Base-by-base conservation (phyloP, 2,329 filamentous ascomycete genomes). In the Neonectria sp. region DNA sequence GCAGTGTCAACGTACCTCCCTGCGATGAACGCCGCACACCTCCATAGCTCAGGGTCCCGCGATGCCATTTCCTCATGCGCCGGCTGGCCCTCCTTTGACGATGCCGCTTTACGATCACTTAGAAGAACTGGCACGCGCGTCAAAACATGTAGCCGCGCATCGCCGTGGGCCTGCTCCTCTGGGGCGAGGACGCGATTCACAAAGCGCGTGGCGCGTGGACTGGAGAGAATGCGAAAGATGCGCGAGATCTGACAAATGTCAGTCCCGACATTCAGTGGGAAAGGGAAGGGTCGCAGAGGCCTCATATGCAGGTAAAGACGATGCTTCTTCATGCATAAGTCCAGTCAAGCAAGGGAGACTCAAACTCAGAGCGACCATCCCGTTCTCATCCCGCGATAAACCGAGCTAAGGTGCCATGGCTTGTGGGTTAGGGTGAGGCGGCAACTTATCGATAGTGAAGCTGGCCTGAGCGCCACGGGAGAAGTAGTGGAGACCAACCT, bases 161-260 rank as follows among this genome's bases (percentile, higher is more conserved):
- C 77, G 31, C 71, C 70, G 17, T 55, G 68, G 35, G 59, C 62
- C 4, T 72, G 56, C 63, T 81, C 79, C 60, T 83, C 79, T 0
- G 79, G 75, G 4, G 83, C 79, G 27, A 90, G 78, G 57, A 90
- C 75, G 63, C 85, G 84, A 11, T 78, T 75, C 56, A 89, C 76
- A 72, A 90, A 89, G 33, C 82, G 82, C 6, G 69, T 60, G 1
- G 81, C 83, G 45, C 78, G 77, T 9, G 81, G 77, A 29, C 82
- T 78, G 21, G 77, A 79, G 59, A 95, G 79, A 58, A 95, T 83
- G 24, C 80, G 78, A 68, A 84, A 82, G 66, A 97, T 89, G 62
- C 94, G 90, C 1, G 86, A 80, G 64, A 94, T 87, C 64, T 86
- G 86, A 79, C 93, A 94, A 63, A 97, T 92, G 78, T 97, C 95